These are phyloP conservation scores for Skeletonema grethae DNA, from an alignment of 108 stramenopile species.

Conservation along the genomic window DNA sequence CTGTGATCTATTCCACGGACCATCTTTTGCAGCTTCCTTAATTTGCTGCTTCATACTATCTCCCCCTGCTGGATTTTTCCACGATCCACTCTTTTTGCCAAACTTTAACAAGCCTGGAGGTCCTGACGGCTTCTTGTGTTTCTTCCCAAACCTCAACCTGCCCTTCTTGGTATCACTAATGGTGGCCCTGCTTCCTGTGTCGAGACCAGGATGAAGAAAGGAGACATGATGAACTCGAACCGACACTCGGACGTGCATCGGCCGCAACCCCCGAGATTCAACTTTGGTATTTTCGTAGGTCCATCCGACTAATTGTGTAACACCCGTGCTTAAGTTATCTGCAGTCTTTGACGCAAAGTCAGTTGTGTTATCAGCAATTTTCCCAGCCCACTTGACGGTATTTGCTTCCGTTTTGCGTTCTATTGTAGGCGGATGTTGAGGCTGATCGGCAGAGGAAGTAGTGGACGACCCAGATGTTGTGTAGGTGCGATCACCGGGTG, in stretches of 20 bases:
- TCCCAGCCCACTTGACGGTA: background rate
- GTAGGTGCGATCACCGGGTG: background rate
- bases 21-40: background rate
- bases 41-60: background rate
- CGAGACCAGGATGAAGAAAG: slow-evolving; percentile 45
- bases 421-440: background rate
- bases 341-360: background rate
- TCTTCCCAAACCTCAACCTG: slow-evolving; percentile 7
- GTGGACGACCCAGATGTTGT: background rate
- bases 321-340: background rate
- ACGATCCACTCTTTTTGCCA: slow-evolving; percentile 24
- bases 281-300: slow-evolving; percentile 8
- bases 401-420: background rate
- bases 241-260: slow-evolving; percentile 48
- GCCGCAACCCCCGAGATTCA: slow-evolving; percentile 19
- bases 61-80: slow-evolving; percentile 25
- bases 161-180: slow-evolving; percentile 11
- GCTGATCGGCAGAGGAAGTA: background rate
- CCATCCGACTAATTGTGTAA: slow-evolving; percentile 14
- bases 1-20: slow-evolving; percentile 2
- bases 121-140: background rate
- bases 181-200: slow-evolving; percentile 22
- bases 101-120: slow-evolving; percentile 30
- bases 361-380: background rate
- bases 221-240: slow-evolving; percentile 45